These are phyloP conservation scores for Durio zibethinus DNA, from an alignment of 345 rosid genomes.

Conservation along the genomic window DNA sequence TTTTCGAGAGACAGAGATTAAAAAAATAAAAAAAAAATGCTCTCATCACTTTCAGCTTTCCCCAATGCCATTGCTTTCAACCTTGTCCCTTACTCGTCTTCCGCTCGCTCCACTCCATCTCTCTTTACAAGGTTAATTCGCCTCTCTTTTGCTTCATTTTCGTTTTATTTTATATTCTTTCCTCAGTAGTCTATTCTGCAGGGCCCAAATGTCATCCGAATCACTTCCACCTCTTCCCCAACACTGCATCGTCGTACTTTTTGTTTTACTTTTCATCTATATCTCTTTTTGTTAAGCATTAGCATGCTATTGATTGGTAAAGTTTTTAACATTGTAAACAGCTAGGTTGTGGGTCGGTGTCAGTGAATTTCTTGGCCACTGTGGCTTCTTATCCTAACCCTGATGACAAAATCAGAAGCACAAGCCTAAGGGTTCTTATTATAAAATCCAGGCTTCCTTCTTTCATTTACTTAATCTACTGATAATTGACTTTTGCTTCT, in stretches of 20 bases:
- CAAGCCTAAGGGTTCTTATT: constrained; percentile 51
- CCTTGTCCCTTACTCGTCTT: neutral
- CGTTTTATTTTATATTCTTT: neutral
- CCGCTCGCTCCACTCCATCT: neutral
- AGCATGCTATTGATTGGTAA: neutral
- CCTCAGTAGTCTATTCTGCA: constrained; percentile 13
- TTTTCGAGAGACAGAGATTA: neutral
- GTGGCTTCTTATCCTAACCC: constrained; percentile 77
- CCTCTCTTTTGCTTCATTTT: neutral
- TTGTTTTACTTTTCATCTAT: neutral
- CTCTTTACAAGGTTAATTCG: neutral
- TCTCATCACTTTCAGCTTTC: constrained; percentile 1
- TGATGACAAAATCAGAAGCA: constrained; percentile 85
- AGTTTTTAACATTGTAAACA: constrained; percentile 24
- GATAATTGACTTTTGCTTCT: neutral
- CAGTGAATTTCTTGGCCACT: constrained; percentile 67
- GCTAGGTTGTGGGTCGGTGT: constrained; percentile 64
- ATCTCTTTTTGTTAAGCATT: neutral
- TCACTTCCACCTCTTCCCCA: constrained; percentile 14
- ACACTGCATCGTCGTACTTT: constrained; percentile 28
- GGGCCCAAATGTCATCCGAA: constrained; percentile 42
- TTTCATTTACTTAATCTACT: neutral
- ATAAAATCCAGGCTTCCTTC: neutral
- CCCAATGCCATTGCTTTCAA: constrained; percentile 15
- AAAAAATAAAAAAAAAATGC: neutral